Evolutionary conservation across 768 basidiomycete species (phyloP), one percentile per base, ranked within the genome.

Genomic region (Lactifluus echinatus): DNA sequence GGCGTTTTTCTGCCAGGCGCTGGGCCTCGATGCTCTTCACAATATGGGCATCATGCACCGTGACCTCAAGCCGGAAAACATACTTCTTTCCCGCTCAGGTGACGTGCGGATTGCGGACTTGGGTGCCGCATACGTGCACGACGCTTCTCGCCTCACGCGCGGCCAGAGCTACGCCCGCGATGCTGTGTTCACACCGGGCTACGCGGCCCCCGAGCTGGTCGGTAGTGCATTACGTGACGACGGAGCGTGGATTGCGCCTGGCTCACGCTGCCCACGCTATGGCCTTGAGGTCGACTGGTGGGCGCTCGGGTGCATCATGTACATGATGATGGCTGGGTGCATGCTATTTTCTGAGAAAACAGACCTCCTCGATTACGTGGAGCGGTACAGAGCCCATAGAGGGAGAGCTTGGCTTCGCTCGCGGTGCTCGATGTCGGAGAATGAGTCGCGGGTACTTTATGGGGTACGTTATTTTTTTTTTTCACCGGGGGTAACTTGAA

Each of bases 11-110:
- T 19, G 23, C 12, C 23, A 63, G 63, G 55, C 60, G 8, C 37
- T 59, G 10, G 60, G 63, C 3, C 55, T 63, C 45, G 46, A 61
- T 10, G 56, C 60, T 6, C 60, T 62, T 21, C 63, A 63, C 51
- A 55, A 57, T 26, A 62, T 63, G 60, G 63, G 63, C 44, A 58
- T 63, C 23, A 51, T 63, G 55, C 63, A 62, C 36, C 60, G 63
- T 29, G 63, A 63, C 54, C 46, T 63, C 19, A 63, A 63, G 63
- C 60, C 63, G 19, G 63, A 63, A 31, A 63, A 63, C 36, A 62
- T 62, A 8, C 60, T 63, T 33, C 34, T 63, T 29, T 58, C 62
- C 21, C 56, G 53, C 50, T 36, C 56, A 8, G 62, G 60, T 19
- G 62, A 58, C 31, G 63, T 48, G 39, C 63, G 60, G 14, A 55